Percentiles rank a stretch among this genome's conserved stretches.
These are phyloP conservation scores for Diversispora eburnea DNA, from an alignment of 192 early-diverging fungal species.

Conservation along the genomic window DNA sequence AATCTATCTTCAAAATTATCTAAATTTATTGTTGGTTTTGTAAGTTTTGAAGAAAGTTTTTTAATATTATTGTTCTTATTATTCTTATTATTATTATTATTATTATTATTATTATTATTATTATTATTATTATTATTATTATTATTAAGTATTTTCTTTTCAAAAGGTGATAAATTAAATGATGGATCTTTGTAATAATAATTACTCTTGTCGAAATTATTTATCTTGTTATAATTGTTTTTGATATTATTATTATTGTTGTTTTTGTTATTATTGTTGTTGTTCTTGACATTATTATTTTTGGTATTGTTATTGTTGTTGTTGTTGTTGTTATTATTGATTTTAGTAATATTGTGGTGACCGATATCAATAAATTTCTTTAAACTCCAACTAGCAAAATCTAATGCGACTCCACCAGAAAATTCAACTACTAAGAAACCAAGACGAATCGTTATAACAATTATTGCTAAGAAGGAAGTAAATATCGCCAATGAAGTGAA, in stretches of 20 bases:
- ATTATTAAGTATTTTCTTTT: no score
- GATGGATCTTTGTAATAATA: background rate
- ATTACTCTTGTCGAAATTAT: background rate
- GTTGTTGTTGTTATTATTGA: background rate
- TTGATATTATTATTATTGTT: background rate
- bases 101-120: no score
- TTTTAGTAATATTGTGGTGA: background rate
- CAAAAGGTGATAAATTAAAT: no score
- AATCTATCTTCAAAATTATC: background rate
- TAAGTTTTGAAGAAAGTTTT: background rate
- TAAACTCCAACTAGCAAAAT: background rate
- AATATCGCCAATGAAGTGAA: constrained; percentile 13
- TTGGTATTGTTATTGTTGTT: background rate
- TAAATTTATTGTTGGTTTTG: background rate
- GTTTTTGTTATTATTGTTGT: background rate
- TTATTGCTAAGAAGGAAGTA: background rate
- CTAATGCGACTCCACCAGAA: background rate
- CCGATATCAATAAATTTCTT: background rate
- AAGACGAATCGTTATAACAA: background rate
- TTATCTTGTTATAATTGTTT: background rate
- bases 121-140: no score
- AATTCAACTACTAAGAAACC: constrained; percentile 14
- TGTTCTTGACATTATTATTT: background rate
- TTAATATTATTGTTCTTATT: background rate
- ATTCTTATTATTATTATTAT: no score